Evolutionary conservation across 345 rosid species (phyloP), one percentile per base, ranked within the genome.

Genomic region (Arabis hirsuta): DNA sequence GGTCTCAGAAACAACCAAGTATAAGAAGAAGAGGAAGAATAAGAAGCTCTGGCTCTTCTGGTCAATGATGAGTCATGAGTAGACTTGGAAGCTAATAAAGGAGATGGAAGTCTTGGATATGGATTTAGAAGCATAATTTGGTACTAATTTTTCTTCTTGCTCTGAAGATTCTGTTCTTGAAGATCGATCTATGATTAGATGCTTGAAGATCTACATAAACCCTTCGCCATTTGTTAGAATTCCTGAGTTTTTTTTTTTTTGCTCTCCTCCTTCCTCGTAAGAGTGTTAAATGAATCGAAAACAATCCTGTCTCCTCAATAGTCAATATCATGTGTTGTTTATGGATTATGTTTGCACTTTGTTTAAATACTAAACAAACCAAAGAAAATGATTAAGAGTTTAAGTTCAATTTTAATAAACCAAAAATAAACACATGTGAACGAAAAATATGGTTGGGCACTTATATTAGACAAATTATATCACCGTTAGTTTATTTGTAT

Each of bases 101-200:
- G 60, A 38, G 65, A 62, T 24, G 69, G 55, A 47, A 69, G 59
- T 62, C 70, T 75, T 0, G 79, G 69, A 68, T 44, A 61, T 54
- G 65, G 64, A 29, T 29, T 67, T 27, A 62, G 5, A 69, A 62
- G 43, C 78, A 74, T 74, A 22, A 10, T 26, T 29, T 63, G 29
- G 11, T 14, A 41, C 6, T 13, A n/a, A n/a, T n/a, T n/a, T 10
- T 12, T n/a, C 12, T 58, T 70, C 10, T 48, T n/a, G 50, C 26
- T 26, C 3, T 4, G 24, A 12, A 14, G 67, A 24, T 11, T 55
- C 22, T 65, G 42, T 64, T 34, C 31, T 24, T 20, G 29, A 43
- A 54, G 39, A 53, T 6, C 9, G 39, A 62, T 32, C 29, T 53
- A 19, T 34, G 47, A n/a, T 46, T 34, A 65, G 63, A 55, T 26